Base-by-base conservation (phyloP, 1,139 yeast genomes). In the Pichia sp. region DNA sequence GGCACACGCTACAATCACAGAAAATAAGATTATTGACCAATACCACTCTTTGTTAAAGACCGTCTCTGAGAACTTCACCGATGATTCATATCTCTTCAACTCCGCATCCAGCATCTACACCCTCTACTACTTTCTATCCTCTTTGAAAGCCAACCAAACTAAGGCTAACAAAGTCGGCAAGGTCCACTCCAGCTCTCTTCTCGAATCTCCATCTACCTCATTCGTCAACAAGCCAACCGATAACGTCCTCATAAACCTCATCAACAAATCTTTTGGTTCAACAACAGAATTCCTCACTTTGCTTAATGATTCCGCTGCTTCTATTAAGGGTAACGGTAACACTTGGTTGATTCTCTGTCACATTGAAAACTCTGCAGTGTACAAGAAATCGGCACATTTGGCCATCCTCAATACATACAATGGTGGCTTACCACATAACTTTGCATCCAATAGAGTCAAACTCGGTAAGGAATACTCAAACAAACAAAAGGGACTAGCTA, bases 371-470 rank as follows among this genome's bases (percentile, higher is more conserved):
- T 31, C 43, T 16, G 29, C 41, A 29, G 47, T 47, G 29, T 38
- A 47, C 14, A 36, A 47, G 35, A 46, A 43, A 54, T 59, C 39
- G 31, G 45, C 51, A 39, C 64, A 68, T 23, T 63, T 81, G 49
- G 75, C 74, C 29, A 61, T 82, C n/a, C 63, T 81, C 37, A 82
- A 81, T 61, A 81, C 91, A n/a, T 82, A 80, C 55, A 79, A 80
- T 50, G 72, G 79, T 9, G 91, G 91, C 9, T 66, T 76, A 14
- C 82, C 85, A 29, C 76, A 71, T 49, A 59, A 69, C 10, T 54
- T 71, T 37, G 64, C 75, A 47, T 63, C 74, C 5, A 76, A 76
- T 16, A 78, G 74, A 56, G 45, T 73, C 26, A 50, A 50, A n/a
- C 34, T 43, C 13, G 51, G 55, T 30, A 47, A 50, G 40, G 41